Conservation (phyloP, 345 rosid species). For the Corymbia maculata region DNA sequence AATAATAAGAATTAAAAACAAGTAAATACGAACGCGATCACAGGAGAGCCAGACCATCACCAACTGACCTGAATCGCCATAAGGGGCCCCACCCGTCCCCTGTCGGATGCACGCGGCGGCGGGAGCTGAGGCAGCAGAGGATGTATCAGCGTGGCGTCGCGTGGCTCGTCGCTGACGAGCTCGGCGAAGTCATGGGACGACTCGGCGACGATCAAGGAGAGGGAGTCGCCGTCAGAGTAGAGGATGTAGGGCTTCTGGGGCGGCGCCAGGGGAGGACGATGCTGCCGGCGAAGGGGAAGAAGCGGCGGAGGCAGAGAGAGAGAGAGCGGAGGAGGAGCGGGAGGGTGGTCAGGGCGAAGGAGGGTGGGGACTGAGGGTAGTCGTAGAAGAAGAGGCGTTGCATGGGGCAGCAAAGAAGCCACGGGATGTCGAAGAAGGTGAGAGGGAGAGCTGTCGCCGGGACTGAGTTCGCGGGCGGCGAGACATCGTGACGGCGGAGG, state of each 20-base stretch:
- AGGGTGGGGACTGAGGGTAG: conserved; percentile 10
- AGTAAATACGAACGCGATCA: no score
- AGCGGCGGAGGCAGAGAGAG: conserved; percentile 25
- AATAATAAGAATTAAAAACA: not conserved
- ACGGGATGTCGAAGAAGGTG: conserved; percentile 22
- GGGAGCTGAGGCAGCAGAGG: conserved; percentile 14
- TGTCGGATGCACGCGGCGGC: not conserved
- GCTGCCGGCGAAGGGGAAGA: conserved; percentile 29
- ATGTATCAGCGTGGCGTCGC: conserved; percentile 1
- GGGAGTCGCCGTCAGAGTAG: not conserved
- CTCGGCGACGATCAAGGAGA: conserved; percentile 13
- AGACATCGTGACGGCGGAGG: conserved; percentile 12
- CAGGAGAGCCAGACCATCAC: not conserved
- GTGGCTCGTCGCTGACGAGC: not conserved
- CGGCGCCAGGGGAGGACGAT: conserved; percentile 9
- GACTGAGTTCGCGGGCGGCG: conserved; percentile 20
- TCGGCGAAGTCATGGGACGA: conserved; percentile 8
- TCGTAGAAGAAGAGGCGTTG: conserved; percentile 23
- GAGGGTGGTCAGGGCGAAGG: conserved; percentile 14
- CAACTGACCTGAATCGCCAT: conserved; percentile 13
- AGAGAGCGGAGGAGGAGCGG: conserved; percentile 41
- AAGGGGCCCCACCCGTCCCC: not conserved
- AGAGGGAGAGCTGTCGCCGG: conserved; percentile 26
- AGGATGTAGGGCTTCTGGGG: conserved; percentile 14
- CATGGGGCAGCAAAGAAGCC: conserved; percentile 13